Conservation (phyloP, 768 basidiomycete species). For the Naganishia randhawae region DNA sequence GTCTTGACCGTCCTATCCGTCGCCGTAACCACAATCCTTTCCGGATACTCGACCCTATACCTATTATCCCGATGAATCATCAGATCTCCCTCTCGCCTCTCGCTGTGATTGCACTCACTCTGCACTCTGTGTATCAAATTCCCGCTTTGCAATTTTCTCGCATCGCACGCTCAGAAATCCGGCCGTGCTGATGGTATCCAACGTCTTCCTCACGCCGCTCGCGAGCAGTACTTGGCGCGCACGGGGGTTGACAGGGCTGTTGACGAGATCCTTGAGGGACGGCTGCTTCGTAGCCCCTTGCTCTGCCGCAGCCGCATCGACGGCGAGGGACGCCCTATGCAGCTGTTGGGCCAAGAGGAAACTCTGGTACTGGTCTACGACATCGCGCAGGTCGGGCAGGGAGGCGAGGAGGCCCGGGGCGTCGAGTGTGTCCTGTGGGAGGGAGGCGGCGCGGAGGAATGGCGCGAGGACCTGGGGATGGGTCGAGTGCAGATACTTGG, state of each 20-base stretch:
- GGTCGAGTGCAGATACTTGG: neutral
- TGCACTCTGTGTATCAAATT: constrained; percentile 41
- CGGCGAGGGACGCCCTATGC: constrained; percentile 3
- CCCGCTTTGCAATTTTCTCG: constrained; percentile 34
- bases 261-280: constrained; percentile 36
- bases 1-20: constrained; percentile 4
- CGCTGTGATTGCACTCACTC: too few species aligned
- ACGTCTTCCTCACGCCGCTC: constrained; percentile 36
- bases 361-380: constrained; percentile 39
- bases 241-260: constrained; percentile 14
- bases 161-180: constrained; percentile 40
- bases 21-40: neutral
- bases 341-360: constrained; percentile 21
- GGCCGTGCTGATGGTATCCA: constrained; percentile 40
- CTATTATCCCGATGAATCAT: too few species aligned
- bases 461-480: neutral
- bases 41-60: neutral
- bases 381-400: constrained; percentile 40
- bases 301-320: neutral
- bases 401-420: neutral
- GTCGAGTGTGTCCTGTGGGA: neutral
- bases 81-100: too few species aligned
- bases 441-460: neutral
- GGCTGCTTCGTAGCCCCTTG: constrained; percentile 34
- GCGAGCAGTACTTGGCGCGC: constrained; percentile 36